A percentile compares a stretch with the other conserved stretches of the same genome.
These are phyloP conservation scores for Wickerhamomyces silvicola DNA, from an alignment of 805 yeast species.

Conservation along the genomic window DNA sequence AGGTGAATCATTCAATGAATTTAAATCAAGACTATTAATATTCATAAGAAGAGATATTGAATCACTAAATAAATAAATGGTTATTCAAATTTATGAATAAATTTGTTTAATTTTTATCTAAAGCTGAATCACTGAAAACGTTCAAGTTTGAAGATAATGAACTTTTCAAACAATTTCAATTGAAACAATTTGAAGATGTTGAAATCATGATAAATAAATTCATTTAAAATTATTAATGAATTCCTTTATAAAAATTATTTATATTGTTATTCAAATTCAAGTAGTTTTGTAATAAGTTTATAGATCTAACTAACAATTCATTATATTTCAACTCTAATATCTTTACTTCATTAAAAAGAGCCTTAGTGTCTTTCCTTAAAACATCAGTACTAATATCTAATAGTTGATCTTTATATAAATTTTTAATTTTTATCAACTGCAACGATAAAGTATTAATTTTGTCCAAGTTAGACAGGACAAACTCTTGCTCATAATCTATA, in stretches of 20 bases:
- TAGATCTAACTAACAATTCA: constrained; percentile 14
- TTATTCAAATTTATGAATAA: neutral
- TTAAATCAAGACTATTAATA: neutral
- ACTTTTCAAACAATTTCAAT: neutral
- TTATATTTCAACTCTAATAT: constrained; percentile 16
- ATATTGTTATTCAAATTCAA: constrained; percentile 16
- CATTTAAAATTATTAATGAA: neutral
- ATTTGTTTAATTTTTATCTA: neutral
- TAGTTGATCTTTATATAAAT: neutral
- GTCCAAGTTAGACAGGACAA: neutral
- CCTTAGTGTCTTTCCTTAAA: neutral
- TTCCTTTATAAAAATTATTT: constrained; percentile 3
- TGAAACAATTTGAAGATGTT: constrained; percentile 4
- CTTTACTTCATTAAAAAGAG: constrained; percentile 3
- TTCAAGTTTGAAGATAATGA: constrained; percentile 4
- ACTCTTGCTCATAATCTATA: neutral
- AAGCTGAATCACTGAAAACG: neutral
- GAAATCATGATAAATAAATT: constrained; percentile 13
- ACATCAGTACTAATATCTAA: neutral
- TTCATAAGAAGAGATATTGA: neutral
- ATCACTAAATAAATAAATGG: too few relatives aligned
- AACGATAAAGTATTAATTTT: neutral
- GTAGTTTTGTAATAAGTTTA: constrained; percentile 18
- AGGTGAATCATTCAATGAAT: neutral
- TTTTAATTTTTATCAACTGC: neutral